Percentiles rank a stretch among this genome's conserved stretches.
These are phyloP conservation scores for Polyplosphaeria fusca DNA, from an alignment of 495 filamentous ascomycete species.

Conservation along the genomic window DNA sequence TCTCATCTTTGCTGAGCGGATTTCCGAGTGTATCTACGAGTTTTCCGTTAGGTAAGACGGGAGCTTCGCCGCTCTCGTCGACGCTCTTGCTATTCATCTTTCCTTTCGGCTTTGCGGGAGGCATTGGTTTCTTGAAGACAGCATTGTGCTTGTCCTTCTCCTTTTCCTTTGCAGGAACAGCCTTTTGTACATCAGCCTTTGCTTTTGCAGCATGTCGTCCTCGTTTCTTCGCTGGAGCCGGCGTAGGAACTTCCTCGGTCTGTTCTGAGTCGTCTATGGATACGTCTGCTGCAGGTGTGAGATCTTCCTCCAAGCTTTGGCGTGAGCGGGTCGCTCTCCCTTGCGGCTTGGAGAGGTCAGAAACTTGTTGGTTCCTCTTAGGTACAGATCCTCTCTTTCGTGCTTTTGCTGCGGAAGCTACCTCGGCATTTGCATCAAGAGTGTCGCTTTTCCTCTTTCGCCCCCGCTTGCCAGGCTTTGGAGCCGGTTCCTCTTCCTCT, in stretches of 20 bases:
- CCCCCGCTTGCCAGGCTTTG: constrained; percentile 9
- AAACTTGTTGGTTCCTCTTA: not conserved
- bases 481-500: constrained; percentile 9
- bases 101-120: constrained; percentile 18
- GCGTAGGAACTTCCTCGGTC: not conserved
- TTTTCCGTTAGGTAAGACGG: constrained; percentile 5
- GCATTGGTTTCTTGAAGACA: constrained; percentile 22
- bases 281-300: not conserved
- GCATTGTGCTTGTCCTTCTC: not conserved
- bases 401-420: not conserved
- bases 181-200: not conserved
- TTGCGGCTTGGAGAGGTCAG: not conserved
- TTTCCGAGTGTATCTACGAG: constrained; percentile 18
- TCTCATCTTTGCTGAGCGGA: constrained; percentile 12
- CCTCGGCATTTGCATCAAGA: constrained; percentile 4
- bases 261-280: constrained; percentile 4
- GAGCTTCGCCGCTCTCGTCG: constrained; percentile 17
- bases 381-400: not conserved
- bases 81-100: constrained; percentile 27
- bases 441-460: constrained; percentile 27
- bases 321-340: constrained; percentile 9
- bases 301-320: constrained; percentile 6
- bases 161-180: not conserved
- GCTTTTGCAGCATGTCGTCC: constrained; percentile 11
- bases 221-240: constrained; percentile 2